Evolutionary conservation across 345 rosid species (phyloP).

Genomic region (Brassica juncea): DNA sequence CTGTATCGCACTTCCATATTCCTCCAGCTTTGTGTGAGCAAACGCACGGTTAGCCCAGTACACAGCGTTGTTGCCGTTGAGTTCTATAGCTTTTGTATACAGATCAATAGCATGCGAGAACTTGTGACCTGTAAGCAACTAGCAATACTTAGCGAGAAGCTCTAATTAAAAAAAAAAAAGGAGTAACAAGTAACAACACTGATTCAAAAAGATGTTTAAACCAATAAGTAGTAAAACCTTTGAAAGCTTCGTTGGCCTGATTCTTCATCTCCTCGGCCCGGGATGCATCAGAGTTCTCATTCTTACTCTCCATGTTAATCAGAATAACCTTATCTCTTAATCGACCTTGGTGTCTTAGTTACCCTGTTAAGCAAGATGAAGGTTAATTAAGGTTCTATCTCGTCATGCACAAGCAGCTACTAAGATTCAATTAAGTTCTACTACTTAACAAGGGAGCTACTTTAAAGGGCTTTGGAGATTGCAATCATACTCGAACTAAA

Average conservation of each 20-base stretch:
- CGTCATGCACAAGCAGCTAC: neutral
- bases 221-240: conserved; percentile 37
- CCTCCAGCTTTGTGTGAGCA: conserved; percentile 92
- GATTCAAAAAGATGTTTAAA: neutral
- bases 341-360: neutral
- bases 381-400: neutral
- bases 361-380: conserved; percentile 10
- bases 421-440: neutral
- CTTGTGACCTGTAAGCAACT: conserved; percentile 61
- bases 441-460: conserved; percentile 6
- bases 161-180: neutral
- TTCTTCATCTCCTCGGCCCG: conserved; percentile 49
- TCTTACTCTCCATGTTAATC: conserved; percentile 36
- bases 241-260: conserved; percentile 55
- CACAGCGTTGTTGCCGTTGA: conserved; percentile 69
- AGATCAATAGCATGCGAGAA: conserved; percentile 77
- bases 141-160: conserved; percentile 8
- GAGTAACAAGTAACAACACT: neutral
- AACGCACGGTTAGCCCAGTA: conserved; percentile 97
- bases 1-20: conserved; percentile 93
- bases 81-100: conserved; percentile 78
- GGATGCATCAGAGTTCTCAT: conserved; percentile 43
- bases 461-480: neutral
- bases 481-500: neutral
- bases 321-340: conserved; percentile 16